Percentiles rank a stretch among this genome's conserved stretches.
Conservation (phyloP, 139 green algal genomes). For the Picochlorum costavermella region DNA sequence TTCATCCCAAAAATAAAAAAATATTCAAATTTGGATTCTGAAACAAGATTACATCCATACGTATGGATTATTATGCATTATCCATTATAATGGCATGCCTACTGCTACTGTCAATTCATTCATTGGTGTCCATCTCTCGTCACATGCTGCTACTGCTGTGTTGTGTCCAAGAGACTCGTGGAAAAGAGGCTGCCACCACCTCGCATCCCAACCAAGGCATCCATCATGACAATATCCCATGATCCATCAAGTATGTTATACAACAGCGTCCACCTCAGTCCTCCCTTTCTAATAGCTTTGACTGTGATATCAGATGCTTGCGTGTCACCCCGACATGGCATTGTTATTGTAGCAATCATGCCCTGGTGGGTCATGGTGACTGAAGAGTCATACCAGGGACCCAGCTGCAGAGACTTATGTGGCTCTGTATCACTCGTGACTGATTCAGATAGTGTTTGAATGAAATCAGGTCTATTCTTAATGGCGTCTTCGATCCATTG, state of each 20-base stretch:
- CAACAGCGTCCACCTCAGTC: neutral
- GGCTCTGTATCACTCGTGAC: neutral
- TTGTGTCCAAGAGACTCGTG: neutral
- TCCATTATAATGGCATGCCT: too few species aligned
- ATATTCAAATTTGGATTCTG: too few species aligned
- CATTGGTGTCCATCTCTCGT: too few species aligned
- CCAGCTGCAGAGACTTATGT: neutral
- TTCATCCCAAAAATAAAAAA: too few species aligned
- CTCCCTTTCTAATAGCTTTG: constrained; percentile 10
- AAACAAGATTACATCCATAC: too few species aligned
- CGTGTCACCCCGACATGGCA: neutral
- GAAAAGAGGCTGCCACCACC: constrained; percentile 2
- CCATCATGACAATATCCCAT: constrained; percentile 12
- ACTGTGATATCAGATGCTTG: constrained; percentile 11
- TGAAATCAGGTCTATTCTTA: too few species aligned
- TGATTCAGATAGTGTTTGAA: too few species aligned
- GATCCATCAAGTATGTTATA: constrained; percentile 7
- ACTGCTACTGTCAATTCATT: too few species aligned
- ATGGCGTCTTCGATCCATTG: too few species aligned
- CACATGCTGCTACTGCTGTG: too few species aligned
- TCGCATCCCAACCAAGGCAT: constrained; percentile 6
- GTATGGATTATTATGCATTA: too few species aligned
- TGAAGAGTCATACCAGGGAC: constrained; percentile 11
- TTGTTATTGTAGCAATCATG: constrained; percentile 1
- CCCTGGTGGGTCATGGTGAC: neutral